A percentile compares a stretch with the other conserved stretches of the same genome.
These are phyloP conservation scores for Annona squamosa DNA, from an alignment of 164 flowering plant genomes.

Conservation along the genomic window DNA sequence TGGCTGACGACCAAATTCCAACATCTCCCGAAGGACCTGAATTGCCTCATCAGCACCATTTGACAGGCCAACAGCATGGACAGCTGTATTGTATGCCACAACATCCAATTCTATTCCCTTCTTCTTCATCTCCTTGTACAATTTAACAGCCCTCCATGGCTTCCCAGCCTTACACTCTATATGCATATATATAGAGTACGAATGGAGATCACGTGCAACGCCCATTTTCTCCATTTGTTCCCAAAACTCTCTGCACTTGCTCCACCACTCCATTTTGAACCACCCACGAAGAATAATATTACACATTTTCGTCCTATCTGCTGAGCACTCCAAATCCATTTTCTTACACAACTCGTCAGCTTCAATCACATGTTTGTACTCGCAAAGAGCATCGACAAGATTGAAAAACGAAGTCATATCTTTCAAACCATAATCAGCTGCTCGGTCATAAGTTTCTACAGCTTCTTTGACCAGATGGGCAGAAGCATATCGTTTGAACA, in stretches of 20 bases:
- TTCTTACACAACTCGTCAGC: slow-evolving; percentile 65
- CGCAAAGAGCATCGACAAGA: slow-evolving; percentile 83
- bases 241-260: slow-evolving; percentile 85
- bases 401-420: slow-evolving; percentile 55
- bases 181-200: slow-evolving; percentile 91
- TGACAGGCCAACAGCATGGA: slow-evolving; percentile 56
- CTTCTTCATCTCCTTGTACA: slow-evolving; percentile 81
- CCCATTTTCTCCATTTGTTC: slow-evolving; percentile 75
- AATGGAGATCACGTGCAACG: slow-evolving; percentile 51
- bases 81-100: slow-evolving; percentile 72
- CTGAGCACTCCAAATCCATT: slow-evolving; percentile 5
- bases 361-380: slow-evolving; percentile 81
- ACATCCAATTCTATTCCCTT: slow-evolving; percentile 60
- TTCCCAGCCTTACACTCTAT: slow-evolving; percentile 65
- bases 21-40: slow-evolving; percentile 59
- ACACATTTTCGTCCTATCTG: slow-evolving; percentile 38
- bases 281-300: slow-evolving; percentile 83
- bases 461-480: slow-evolving; percentile 77
- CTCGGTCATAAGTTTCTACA: slow-evolving; percentile 29
- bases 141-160: slow-evolving; percentile 76
- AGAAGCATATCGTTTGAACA: slow-evolving; percentile 69
- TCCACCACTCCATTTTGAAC: slow-evolving; percentile 82
- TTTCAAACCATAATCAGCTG: slow-evolving; percentile 50
- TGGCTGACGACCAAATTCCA: slow-evolving; percentile 62
- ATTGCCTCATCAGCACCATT: slow-evolving; percentile 71